Evolutionary conservation across 2,329 filamentous ascomycete genomes (phyloP).

Genomic region (Colletotrichum sp.): DNA sequence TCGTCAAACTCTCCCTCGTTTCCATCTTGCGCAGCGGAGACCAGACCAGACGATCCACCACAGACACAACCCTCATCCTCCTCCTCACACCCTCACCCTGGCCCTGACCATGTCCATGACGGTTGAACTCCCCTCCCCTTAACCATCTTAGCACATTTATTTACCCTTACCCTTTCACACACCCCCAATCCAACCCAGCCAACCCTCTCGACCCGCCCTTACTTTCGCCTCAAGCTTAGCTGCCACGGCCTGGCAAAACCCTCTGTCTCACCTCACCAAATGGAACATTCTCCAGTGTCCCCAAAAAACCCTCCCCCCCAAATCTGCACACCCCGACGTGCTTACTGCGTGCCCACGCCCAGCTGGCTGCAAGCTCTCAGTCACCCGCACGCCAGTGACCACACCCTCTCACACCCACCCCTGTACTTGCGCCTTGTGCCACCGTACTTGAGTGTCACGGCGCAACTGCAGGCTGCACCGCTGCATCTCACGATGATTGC

Average conservation of each 20-base stretch:
- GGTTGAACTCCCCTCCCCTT: background rate
- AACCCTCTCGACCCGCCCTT: background rate
- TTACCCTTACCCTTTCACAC: background rate
- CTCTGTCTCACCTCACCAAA: background rate
- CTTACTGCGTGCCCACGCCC: background rate
- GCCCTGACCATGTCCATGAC: background rate
- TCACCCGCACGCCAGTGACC: background rate
- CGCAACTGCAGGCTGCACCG: background rate
- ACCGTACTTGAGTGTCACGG: background rate
- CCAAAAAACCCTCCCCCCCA: background rate
- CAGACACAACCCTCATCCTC: slow-evolving; percentile 14
- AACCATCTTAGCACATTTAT: background rate
- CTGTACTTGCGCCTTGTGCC: background rate
- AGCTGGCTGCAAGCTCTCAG: background rate
- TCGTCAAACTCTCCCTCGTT: slow-evolving; percentile 12
- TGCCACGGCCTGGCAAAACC: background rate
- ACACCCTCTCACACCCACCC: background rate
- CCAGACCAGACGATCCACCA: slow-evolving; percentile 19
- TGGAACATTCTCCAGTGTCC: background rate
- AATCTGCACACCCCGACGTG: background rate
- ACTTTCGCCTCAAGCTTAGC: background rate
- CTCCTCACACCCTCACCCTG: background rate
- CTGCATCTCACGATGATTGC: slow-evolving; percentile 4
- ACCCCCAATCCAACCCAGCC: background rate
- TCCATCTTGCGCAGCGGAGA: slow-evolving; percentile 3